These are phyloP conservation scores for Bacidia gigantensis DNA, from an alignment of 495 filamentous ascomycete genomes.

Conservation along the genomic window DNA sequence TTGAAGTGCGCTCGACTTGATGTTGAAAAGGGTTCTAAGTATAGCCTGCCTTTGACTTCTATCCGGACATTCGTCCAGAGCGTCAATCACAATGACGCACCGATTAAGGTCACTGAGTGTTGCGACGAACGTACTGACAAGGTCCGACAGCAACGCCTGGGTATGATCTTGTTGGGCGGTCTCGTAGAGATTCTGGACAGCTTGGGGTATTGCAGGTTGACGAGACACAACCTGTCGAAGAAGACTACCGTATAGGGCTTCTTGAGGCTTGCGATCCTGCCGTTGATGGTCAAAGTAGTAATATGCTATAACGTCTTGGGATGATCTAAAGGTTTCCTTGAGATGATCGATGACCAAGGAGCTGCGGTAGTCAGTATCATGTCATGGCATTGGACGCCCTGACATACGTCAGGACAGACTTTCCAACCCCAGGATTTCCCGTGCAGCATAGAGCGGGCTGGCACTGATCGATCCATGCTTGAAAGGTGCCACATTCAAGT, in stretches of 20 bases:
- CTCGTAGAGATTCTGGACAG: constrained; percentile 1
- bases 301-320: constrained; percentile 1
- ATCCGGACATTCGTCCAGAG: constrained; percentile 22
- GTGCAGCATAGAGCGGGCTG: constrained; percentile 4
- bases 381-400: too few relatives aligned
- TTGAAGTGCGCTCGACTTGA: not conserved
- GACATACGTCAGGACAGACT: constrained; percentile 6
- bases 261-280: constrained; percentile 3
- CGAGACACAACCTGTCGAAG: constrained; percentile 3
- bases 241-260: not conserved
- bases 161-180: not conserved
- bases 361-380: not conserved
- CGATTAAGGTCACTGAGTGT: not conserved
- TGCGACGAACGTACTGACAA: not conserved
- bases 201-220: not conserved
- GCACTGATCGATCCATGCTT: not conserved
- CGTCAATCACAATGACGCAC: constrained; percentile 7
- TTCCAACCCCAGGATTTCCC: constrained; percentile 7
- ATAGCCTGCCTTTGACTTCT: constrained; percentile 9
- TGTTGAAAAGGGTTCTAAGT: constrained; percentile 4
- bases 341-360: constrained; percentile 10
- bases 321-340: not conserved
- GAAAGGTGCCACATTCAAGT: not conserved
- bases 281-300: constrained; percentile 9
- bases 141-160: not conserved